phyloP scores from a whole-genome alignment of 495 filamentous ascomycete species.

The Oleoguttula mirabilis region DNA sequence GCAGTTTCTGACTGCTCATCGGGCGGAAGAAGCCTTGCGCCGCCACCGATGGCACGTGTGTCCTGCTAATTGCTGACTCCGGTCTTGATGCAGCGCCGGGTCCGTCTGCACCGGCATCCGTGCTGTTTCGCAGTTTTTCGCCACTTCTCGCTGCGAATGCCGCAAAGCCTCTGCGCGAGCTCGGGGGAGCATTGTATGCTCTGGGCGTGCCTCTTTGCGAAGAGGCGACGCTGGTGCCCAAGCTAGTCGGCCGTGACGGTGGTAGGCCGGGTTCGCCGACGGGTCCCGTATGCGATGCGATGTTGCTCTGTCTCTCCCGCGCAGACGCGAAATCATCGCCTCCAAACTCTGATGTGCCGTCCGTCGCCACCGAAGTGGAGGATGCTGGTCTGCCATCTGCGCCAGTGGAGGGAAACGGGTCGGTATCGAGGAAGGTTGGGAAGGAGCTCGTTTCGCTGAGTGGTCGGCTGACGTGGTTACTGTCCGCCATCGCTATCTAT shows the following conservation, averaged over 20 bases:
- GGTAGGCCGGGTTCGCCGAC: slow-evolving; percentile 34
- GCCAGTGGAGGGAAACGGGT: slow-evolving; percentile 12
- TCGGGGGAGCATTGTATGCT: slow-evolving; percentile 34
- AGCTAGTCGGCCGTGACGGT: slow-evolving; percentile 30
- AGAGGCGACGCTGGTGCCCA: slow-evolving; percentile 33
- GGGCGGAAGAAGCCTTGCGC: slow-evolving; percentile 88
- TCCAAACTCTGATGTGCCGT: slow-evolving; percentile 44
- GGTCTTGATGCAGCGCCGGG: slow-evolving; percentile 9
- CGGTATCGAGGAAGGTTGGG: slow-evolving; percentile 18
- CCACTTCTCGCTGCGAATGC: slow-evolving; percentile 6
- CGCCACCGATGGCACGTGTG: slow-evolving; percentile 79
- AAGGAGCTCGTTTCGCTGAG: too few species aligned
- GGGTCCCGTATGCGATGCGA: slow-evolving; percentile 31
- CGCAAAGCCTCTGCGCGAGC: slow-evolving; percentile 32
- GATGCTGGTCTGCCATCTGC: slow-evolving; percentile 10
- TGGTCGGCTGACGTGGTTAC: too few species aligned
- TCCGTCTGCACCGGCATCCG: slow-evolving; percentile 27
- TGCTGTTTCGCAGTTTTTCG: slow-evolving; percentile 9
- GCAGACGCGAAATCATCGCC: slow-evolving; percentile 18
- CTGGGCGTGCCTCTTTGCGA: slow-evolving; percentile 32
- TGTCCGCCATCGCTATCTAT: too few species aligned
- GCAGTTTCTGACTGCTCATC: slow-evolving; percentile 91
- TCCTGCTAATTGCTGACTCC: slow-evolving; percentile 46
- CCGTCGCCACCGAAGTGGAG: slow-evolving; percentile 38
- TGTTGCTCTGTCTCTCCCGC: slow-evolving; percentile 9